Evolutionary conservation across 2,329 filamentous ascomycete species (phyloP).

Genomic region (Phialemonium atrogriseum): DNA sequence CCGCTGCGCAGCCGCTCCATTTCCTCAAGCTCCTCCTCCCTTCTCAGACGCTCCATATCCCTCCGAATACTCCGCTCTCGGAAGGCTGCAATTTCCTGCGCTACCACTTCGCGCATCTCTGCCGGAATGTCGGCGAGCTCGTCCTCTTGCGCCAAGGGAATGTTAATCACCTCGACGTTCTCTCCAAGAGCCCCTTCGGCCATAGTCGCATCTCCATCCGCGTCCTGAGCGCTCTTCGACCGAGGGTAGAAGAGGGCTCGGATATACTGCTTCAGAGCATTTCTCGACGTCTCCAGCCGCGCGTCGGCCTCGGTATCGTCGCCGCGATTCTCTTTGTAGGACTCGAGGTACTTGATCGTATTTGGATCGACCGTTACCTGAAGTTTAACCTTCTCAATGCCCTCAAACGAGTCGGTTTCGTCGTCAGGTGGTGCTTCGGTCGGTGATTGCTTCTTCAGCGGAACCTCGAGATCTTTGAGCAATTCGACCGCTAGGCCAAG

Average conservation of each 20-base stretch:
- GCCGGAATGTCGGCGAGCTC: slow-evolving; percentile 91
- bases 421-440: slow-evolving; percentile 19
- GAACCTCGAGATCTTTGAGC: slow-evolving; percentile 73
- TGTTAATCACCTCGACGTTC: slow-evolving; percentile 79
- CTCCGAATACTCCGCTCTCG: slow-evolving; percentile 82
- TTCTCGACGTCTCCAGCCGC: slow-evolving; percentile 60
- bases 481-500: slow-evolving; percentile 79
- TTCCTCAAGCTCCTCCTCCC: slow-evolving; percentile 89
- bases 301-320: slow-evolving; percentile 58
- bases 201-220: slow-evolving; percentile 63
- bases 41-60: slow-evolving; percentile 77
- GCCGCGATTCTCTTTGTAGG: slow-evolving; percentile 60
- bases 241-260: slow-evolving; percentile 64
- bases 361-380: slow-evolving; percentile 73
- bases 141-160: slow-evolving; percentile 80
- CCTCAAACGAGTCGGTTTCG: slow-evolving; percentile 38
- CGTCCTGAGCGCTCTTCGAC: slow-evolving; percentile 42
- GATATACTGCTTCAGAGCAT: slow-evolving; percentile 59
- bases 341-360: slow-evolving; percentile 77
- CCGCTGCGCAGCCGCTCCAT: slow-evolving; percentile 70
- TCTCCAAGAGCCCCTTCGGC: slow-evolving; percentile 54
- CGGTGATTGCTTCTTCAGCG: slow-evolving; percentile 63
- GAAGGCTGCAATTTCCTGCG: slow-evolving; percentile 89
- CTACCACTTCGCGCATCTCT: slow-evolving; percentile 92
- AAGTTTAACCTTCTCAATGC: slow-evolving; percentile 62